These are phyloP conservation scores for Urochloa ruziziensis DNA, from an alignment of 176 grass and related monocot species.

Conservation along the genomic window DNA sequence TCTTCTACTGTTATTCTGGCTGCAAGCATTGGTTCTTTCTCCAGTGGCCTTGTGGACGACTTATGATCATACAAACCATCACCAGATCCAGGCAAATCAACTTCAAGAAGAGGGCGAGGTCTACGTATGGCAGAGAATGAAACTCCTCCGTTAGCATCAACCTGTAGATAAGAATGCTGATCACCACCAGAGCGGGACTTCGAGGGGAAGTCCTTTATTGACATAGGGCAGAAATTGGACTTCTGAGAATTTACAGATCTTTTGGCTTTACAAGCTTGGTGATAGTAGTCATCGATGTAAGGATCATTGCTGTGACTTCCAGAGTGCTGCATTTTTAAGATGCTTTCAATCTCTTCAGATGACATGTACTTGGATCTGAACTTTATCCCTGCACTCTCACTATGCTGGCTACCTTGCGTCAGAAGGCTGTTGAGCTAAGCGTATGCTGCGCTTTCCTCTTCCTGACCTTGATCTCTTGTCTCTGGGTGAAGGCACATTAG, in stretches of 20 bases:
- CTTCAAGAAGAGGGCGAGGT: constrained; percentile 81
- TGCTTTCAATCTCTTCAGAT: constrained; percentile 87
- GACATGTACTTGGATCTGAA: constrained; percentile 96
- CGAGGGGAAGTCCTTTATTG: constrained; percentile 72
- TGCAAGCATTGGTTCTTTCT: constrained; percentile 88
- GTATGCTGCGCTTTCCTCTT: constrained; percentile 64
- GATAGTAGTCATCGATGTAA: constrained; percentile 83
- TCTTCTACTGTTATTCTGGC: constrained; percentile 97
- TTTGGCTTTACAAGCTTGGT: constrained; percentile 94
- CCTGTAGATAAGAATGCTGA: constrained; percentile 69
- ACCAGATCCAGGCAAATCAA: constrained; percentile 50
- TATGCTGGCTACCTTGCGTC: constrained; percentile 50
- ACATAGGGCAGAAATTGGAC: constrained; percentile 56
- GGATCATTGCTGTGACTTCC: constrained; percentile 76
- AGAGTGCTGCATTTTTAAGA: constrained; percentile 86
- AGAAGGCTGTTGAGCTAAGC: constrained; percentile 53
- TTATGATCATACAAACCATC: constrained; percentile 59
- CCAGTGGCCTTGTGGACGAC: constrained; percentile 55
- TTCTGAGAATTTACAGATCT: constrained; percentile 51
- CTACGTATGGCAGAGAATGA: constrained; percentile 82
- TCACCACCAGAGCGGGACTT: constrained; percentile 63
- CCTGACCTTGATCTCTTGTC: constrained; percentile 69
- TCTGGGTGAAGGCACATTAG: constrained; percentile 56
- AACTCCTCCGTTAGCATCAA: constrained; percentile 67
- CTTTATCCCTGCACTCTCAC: constrained; percentile 57